Evolutionary conservation across 768 basidiomycete genomes (phyloP).

Genomic region (Pholiota microspora): DNA sequence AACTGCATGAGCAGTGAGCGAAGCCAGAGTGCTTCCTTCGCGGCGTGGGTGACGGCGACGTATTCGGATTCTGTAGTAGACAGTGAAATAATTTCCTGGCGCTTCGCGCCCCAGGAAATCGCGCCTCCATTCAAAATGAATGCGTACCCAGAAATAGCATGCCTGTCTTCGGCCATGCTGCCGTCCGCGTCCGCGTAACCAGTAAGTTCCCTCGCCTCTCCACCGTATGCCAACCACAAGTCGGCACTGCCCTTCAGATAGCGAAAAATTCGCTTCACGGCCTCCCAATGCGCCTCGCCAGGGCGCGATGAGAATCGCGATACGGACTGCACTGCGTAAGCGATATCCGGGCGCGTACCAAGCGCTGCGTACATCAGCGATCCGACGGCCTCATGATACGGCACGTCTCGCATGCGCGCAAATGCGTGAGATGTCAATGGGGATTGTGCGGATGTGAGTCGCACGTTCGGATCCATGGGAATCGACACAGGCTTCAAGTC

Average conservation of each 20-base stretch:
- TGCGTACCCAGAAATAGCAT: slow-evolving; percentile 10
- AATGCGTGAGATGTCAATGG: slow-evolving; percentile 13
- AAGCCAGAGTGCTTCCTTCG: no score
- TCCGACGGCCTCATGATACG: slow-evolving; percentile 26
- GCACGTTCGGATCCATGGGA: slow-evolving; percentile 15
- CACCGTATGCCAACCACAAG: slow-evolving; percentile 10
- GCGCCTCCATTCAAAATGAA: slow-evolving; percentile 22
- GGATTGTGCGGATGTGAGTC: slow-evolving; percentile 16
- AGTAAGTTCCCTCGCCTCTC: not conserved
- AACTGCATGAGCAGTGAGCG: no score
- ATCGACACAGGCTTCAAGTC: slow-evolving; percentile 25
- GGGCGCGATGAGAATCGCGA: slow-evolving; percentile 3
- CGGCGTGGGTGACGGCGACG: slow-evolving; percentile 13
- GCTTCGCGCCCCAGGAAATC: slow-evolving; percentile 29
- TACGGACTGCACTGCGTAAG: no score
- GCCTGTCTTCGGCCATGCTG: slow-evolving; percentile 2
- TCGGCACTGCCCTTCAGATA: slow-evolving; percentile 10
- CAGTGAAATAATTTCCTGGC: slow-evolving; percentile 27
- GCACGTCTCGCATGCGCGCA: slow-evolving; percentile 19
- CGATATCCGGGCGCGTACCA: no score
- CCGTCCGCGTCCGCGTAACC: no score
- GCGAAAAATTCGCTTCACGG: slow-evolving; percentile 6
- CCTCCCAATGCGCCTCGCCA: slow-evolving; percentile 4
- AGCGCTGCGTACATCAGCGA: no score
- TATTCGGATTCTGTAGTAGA: slow-evolving; percentile 16